Evolutionary conservation across 73 alveolate genomes (phyloP).

Genomic region (Paramecium biaurelia): DNA sequence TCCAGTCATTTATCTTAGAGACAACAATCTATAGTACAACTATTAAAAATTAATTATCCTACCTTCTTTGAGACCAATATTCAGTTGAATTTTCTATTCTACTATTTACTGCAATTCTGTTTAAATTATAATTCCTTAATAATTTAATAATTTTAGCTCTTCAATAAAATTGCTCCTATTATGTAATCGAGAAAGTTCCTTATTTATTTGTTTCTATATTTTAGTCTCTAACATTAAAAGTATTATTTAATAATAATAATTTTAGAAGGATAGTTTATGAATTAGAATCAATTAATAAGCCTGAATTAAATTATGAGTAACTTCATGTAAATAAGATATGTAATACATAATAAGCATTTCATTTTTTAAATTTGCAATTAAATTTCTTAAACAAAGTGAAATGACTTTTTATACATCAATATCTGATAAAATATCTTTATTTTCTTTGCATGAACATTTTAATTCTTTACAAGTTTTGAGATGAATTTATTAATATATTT

Average conservation of each 20-base stretch:
- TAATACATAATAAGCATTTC: neutral
- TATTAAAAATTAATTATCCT: neutral
- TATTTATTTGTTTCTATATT: neutral
- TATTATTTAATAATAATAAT: neutral
- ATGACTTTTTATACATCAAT: neutral
- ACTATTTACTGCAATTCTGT: neutral
- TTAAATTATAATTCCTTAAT: neutral
- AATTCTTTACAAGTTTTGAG: neutral
- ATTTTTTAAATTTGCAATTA: neutral
- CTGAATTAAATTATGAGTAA: neutral
- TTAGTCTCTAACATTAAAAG: neutral
- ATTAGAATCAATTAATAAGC: neutral
- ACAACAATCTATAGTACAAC: neutral
- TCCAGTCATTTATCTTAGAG: neutral
- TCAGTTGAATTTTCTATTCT: neutral
- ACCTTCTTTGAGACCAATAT: neutral
- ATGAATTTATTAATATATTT: neutral
- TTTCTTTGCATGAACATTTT: neutral
- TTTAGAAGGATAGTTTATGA: neutral
- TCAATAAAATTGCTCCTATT: neutral
- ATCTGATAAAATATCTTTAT: neutral
- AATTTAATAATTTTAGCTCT: neutral
- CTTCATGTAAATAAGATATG: neutral
- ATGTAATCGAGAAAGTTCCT: neutral
- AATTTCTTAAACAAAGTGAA: neutral